phyloP scores from a whole-genome alignment of 1,139 yeast genomes.

The Geotrichum aggregatum region DNA sequence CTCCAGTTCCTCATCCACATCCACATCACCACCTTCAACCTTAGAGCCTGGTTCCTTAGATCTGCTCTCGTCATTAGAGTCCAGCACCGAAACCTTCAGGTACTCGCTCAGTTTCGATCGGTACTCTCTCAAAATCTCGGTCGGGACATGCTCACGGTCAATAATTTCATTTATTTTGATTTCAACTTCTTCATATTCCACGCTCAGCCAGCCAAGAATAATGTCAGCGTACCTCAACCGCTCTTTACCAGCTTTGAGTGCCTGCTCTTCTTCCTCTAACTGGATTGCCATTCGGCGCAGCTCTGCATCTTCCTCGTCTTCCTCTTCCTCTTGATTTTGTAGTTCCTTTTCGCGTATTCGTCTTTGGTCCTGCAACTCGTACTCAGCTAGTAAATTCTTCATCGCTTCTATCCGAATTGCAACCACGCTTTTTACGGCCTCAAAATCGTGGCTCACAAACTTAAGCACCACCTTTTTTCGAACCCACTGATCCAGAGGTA shows the following conservation, averaged over 20 bases:
- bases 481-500: constrained; percentile 32
- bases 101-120: background rate
- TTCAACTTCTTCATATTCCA: constrained; percentile 28
- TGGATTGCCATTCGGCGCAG: constrained; percentile 22
- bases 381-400: constrained; percentile 12
- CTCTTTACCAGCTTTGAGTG: constrained; percentile 32
- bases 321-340: constrained; percentile 8
- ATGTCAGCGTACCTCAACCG: constrained; percentile 28
- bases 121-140: background rate
- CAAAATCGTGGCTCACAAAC: constrained; percentile 29
- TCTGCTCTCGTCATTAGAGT: background rate
- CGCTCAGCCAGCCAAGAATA: constrained; percentile 34
- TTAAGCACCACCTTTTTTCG: constrained; percentile 33
- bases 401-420: constrained; percentile 20
- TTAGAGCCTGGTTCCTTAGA: too few relatives aligned
- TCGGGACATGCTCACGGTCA: background rate
- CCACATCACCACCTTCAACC: background rate
- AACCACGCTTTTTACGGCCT: constrained; percentile 24
- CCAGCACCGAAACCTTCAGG: background rate
- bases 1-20: constrained; percentile 7
- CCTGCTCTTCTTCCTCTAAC: constrained; percentile 26
- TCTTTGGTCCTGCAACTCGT: constrained; percentile 18
- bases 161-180: constrained; percentile 1
- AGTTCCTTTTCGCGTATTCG: too few relatives aligned
- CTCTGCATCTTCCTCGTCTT: constrained; percentile 22